These are phyloP conservation scores for Boechera stricta DNA, from an alignment of 345 rosid species.

Conservation along the genomic window DNA sequence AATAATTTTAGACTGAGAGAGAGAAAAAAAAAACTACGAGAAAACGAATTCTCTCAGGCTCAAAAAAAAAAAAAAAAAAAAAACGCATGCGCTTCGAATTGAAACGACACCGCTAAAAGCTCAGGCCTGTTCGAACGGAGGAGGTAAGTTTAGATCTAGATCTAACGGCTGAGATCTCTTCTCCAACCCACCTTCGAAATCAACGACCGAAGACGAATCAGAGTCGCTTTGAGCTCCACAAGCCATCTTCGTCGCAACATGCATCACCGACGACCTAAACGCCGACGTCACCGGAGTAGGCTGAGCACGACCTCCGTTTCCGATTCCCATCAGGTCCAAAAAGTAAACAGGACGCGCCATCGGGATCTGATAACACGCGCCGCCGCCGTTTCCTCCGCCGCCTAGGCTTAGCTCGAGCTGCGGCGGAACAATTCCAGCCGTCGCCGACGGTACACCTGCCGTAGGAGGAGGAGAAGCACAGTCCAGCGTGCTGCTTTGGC, in stretches of 20 bases:
- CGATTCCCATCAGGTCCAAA: conserved; percentile 59
- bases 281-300: conserved; percentile 20
- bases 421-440: conserved; percentile 38
- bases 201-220: conserved; percentile 67
- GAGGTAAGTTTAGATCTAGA: conserved; percentile 73
- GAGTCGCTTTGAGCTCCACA: conserved; percentile 63
- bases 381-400: conserved; percentile 7
- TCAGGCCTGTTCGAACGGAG: conserved; percentile 67
- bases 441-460: conserved; percentile 14
- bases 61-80: conserved; percentile 17
- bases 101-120: conserved; percentile 37
- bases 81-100: conserved; percentile 26
- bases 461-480: conserved; percentile 63
- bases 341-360: conserved; percentile 52
- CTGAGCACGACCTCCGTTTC: conserved; percentile 38
- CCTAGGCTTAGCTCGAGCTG: conserved; percentile 59
- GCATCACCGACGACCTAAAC: conserved; percentile 32
- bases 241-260: conserved; percentile 35
- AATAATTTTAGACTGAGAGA: conserved; percentile 18
- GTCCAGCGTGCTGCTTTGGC: conserved; percentile 85
- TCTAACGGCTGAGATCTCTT: conserved; percentile 51
- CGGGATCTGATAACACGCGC: conserved; percentile 44
- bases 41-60: conserved; percentile 34
- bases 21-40: conserved; percentile 11
- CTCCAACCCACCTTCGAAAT: conserved; percentile 48